Evolutionary conservation across 495 filamentous ascomycete species (phyloP).

Genomic region (Penicillium bialowiezense): DNA sequence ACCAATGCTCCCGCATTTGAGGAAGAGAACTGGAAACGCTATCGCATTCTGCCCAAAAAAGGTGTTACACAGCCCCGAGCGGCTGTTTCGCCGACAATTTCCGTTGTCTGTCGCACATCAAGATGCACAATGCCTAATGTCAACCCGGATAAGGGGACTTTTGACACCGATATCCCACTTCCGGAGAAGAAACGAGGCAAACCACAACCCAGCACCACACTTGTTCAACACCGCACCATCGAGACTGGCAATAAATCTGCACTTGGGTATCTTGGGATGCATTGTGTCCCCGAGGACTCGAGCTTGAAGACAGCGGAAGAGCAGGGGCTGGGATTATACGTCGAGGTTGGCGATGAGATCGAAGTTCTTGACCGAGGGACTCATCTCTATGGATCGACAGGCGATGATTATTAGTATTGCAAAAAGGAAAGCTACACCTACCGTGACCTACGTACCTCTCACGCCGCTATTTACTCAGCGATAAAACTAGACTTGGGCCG

Average conservation of each 20-base stretch:
- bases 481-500: too few relatives aligned
- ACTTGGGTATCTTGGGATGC: slow-evolving; percentile 18
- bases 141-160: slow-evolving; percentile 8
- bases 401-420: slow-evolving; percentile 10
- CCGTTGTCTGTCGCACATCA: slow-evolving; percentile 18
- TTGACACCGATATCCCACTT: slow-evolving; percentile 10
- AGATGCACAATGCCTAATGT: slow-evolving; percentile 21
- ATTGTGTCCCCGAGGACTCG: slow-evolving; percentile 17
- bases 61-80: background rate
- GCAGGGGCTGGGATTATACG: slow-evolving; percentile 5
- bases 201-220: slow-evolving; percentile 17
- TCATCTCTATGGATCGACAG: slow-evolving; percentile 16
- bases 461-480: too few relatives aligned
- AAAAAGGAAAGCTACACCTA: too few relatives aligned
- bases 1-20: slow-evolving; percentile 10
- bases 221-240: slow-evolving; percentile 12
- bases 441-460: too few relatives aligned
- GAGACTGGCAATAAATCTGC: slow-evolving; percentile 15
- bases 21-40: slow-evolving; percentile 18
- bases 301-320: slow-evolving; percentile 10
- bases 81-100: slow-evolving; percentile 5
- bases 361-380: slow-evolving; percentile 15
- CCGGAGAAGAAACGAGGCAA: slow-evolving; percentile 15
- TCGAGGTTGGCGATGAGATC: slow-evolving; percentile 16
- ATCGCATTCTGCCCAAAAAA: slow-evolving; percentile 7